Evolutionary conservation across 2,329 filamentous ascomycete species (phyloP).

Genomic region (Thielaviopsis ethacetica): DNA sequence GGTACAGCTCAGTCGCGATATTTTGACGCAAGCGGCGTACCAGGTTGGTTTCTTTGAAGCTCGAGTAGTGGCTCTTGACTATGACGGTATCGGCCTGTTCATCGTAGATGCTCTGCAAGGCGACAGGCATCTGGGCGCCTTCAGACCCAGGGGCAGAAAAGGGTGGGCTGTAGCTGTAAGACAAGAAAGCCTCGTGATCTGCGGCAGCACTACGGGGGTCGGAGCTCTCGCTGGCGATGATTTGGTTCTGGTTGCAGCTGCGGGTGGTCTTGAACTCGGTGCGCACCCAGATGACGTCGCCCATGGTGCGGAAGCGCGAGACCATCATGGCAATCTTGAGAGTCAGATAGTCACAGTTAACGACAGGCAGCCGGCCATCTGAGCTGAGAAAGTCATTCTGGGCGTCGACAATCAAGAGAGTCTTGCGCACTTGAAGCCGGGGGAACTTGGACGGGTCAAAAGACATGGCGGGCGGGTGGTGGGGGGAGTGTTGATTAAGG

Average conservation of each 20-base stretch:
- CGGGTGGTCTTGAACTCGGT: conserved; percentile 54
- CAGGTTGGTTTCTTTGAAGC: conserved; percentile 59
- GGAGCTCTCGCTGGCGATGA: background rate
- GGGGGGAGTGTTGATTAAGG: background rate
- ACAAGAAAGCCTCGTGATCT: conserved; percentile 31
- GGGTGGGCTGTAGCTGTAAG: conserved; percentile 20
- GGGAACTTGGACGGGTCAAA: conserved; percentile 41
- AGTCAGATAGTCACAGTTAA: conserved; percentile 47
- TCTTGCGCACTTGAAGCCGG: conserved; percentile 43
- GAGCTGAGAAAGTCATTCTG: conserved; percentile 75
- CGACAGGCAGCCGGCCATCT: conserved; percentile 50
- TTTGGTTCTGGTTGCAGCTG: conserved; percentile 5
- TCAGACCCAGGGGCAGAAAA: conserved; percentile 29
- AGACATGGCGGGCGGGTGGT: background rate
- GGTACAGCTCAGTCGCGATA: conserved; percentile 75
- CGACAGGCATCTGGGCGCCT: conserved; percentile 29
- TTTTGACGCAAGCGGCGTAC: conserved; percentile 66
- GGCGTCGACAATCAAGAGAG: conserved; percentile 68
- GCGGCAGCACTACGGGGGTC: conserved; percentile 18
- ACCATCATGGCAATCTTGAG: conserved; percentile 50
- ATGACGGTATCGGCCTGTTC: conserved; percentile 33
- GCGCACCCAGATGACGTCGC: conserved; percentile 69
- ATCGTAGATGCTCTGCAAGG: conserved; percentile 27
- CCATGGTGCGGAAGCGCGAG: conserved; percentile 53
- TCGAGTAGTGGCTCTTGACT: conserved; percentile 73